These are phyloP conservation scores for Endoconidiophora polonica DNA, from an alignment of 2,329 filamentous ascomycete genomes.

Conservation along the genomic window DNA sequence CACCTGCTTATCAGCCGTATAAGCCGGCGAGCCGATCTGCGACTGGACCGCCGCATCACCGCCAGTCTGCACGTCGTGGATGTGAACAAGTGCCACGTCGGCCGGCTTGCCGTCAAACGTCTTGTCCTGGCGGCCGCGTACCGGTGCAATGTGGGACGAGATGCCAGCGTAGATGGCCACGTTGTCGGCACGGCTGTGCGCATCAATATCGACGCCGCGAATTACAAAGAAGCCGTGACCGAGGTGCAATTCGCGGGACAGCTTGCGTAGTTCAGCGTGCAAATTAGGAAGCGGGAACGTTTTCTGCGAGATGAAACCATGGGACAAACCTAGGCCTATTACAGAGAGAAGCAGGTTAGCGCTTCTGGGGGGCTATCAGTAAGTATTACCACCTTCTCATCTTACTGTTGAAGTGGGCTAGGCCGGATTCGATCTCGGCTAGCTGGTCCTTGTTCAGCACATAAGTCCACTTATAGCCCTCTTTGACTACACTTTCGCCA, in stretches of 20 bases:
- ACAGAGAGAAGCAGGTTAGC: too few relatives aligned
- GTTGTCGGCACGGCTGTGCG: conserved; percentile 38
- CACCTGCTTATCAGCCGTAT: conserved; percentile 26
- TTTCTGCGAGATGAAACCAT: conserved; percentile 2
- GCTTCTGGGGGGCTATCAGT: too few relatives aligned
- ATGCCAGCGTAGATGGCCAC: conserved; percentile 43
- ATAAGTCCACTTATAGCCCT: conserved; percentile 8
- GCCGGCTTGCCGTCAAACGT: conserved; percentile 23
- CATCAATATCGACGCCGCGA: conserved; percentile 36
- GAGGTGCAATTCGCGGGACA: conserved; percentile 34
- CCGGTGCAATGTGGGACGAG: conserved; percentile 37
- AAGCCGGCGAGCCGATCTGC: conserved; percentile 6
- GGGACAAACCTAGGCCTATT: conserved; percentile 1
- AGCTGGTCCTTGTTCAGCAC: conserved; percentile 4
- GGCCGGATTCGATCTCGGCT: conserved; percentile 9
- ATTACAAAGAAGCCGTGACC: conserved; percentile 46
- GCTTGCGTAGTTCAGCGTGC: conserved; percentile 27
- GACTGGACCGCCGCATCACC: conserved; percentile 8
- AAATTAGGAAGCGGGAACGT: conserved; percentile 36
- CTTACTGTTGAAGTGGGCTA: conserved; percentile 12
- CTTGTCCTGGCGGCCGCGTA: conserved; percentile 36
- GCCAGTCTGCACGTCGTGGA: conserved; percentile 24
- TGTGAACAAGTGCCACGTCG: conserved; percentile 36
- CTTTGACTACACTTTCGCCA: conserved; percentile 3
- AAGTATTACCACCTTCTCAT: not conserved